A percentile compares a stretch with the other conserved stretches of the same genome.
These are phyloP conservation scores for Fomitopsis pinicola DNA, from an alignment of 1,284 basidiomycete genomes.

Conservation along the genomic window DNA sequence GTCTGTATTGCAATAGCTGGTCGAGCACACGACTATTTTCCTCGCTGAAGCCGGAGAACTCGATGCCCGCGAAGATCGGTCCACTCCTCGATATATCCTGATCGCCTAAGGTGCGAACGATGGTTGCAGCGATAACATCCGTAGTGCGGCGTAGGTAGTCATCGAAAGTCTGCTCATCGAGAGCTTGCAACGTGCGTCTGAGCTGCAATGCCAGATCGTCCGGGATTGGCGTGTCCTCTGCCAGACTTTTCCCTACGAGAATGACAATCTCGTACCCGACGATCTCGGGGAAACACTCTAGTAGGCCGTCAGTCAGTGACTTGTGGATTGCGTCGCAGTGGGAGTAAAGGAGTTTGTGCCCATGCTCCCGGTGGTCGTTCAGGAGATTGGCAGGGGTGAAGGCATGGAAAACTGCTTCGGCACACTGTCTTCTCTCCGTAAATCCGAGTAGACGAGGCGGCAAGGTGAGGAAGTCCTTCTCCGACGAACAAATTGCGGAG, in stretches of 20 bases:
- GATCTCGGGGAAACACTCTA: slow-evolving; percentile 68
- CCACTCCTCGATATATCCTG: slow-evolving; percentile 47
- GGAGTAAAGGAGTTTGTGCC: slow-evolving; percentile 47
- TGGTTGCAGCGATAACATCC: slow-evolving; percentile 51
- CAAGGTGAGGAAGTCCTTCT: slow-evolving; percentile 58
- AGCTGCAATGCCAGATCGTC: slow-evolving; percentile 37
- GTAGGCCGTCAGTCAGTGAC: slow-evolving; percentile 47
- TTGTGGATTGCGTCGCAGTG: slow-evolving; percentile 64
- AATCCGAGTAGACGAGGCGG: slow-evolving; percentile 74
- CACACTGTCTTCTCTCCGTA: slow-evolving; percentile 52
- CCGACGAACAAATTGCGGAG: slow-evolving; percentile 49
- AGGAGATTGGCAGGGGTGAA: slow-evolving; percentile 62
- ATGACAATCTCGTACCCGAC: slow-evolving; percentile 58
- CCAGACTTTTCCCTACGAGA: slow-evolving; percentile 28
- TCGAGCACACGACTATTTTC: slow-evolving; percentile 40
- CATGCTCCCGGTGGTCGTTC: slow-evolving; percentile 29
- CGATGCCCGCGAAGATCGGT: slow-evolving; percentile 44
- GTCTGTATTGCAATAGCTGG: slow-evolving; percentile 48
- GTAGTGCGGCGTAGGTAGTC: slow-evolving; percentile 39
- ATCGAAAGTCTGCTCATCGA: slow-evolving; percentile 32
- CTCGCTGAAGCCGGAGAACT: slow-evolving; percentile 25
- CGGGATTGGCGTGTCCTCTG: not conserved
- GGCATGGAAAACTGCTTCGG: slow-evolving; percentile 53
- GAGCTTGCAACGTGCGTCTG: slow-evolving; percentile 27
- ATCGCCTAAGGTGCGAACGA: slow-evolving; percentile 59